Evolutionary conservation across 179 eudicot genomes (phyloP).

Genomic region (Drosera spatulata): DNA sequence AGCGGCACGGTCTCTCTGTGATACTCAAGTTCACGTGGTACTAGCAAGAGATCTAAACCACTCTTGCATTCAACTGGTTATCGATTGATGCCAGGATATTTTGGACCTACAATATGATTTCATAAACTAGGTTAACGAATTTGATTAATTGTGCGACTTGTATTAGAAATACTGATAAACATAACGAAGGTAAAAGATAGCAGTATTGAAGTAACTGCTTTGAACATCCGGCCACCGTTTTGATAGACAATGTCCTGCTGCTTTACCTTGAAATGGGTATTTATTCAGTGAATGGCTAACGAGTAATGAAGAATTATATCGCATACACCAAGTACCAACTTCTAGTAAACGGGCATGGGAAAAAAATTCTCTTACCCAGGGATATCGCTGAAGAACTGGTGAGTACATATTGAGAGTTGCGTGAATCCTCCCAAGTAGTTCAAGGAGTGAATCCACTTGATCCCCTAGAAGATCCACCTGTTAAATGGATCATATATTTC

Average conservation of each 20-base stretch:
- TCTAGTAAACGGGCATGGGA: neutral
- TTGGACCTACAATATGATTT: slow-evolving; percentile 27
- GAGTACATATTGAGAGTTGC: slow-evolving; percentile 26
- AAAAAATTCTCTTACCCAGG: slow-evolving; percentile 23
- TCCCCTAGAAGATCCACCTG: slow-evolving; percentile 71
- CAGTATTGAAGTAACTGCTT: too few relatives aligned
- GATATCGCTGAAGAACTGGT: slow-evolving; percentile 24
- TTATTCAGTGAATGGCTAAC: too few relatives aligned
- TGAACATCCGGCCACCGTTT: too few relatives aligned
- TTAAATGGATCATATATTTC: neutral
- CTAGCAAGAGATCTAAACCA: neutral
- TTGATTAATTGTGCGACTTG: neutral
- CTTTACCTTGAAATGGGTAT: too few relatives aligned
- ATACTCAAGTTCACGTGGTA: too few relatives aligned
- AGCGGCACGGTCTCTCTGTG: too few relatives aligned
- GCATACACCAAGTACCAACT: too few relatives aligned
- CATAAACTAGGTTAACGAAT: neutral
- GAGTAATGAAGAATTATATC: too few relatives aligned
- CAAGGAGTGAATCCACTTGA: slow-evolving; percentile 48
- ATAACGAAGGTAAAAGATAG: neutral
- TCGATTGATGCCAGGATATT: slow-evolving; percentile 30
- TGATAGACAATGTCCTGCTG: too few relatives aligned
- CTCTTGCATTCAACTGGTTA: slow-evolving; percentile 11
- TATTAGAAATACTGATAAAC: too few relatives aligned
- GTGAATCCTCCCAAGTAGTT: slow-evolving; percentile 41